Evolutionary conservation across 345 rosid species (phyloP), one percentile per base, ranked within the genome.

Genomic region (Chamaenerion angustifolium): DNA sequence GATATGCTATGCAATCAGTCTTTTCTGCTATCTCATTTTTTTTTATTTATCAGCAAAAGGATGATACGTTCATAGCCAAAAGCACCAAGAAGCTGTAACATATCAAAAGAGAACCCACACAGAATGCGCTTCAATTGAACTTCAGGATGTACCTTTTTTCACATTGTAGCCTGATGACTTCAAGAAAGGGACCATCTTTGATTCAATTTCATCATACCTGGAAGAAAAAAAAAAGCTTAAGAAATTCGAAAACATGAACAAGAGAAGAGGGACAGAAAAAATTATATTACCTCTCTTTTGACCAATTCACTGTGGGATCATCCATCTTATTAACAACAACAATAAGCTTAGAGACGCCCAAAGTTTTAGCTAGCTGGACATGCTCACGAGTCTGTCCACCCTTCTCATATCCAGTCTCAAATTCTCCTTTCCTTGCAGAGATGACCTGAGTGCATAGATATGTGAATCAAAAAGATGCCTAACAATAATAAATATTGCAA

Each of bases 361-460:
- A 73, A 27, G 99, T 93, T 66, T 93, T 93, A 17, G 99, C 99
- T 47, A 93, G 97, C 71, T 77, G 87, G 56, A 93, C 99, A 64
- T 93, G 99, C 67, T 93, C 99, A 58, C 99, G 96, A 49, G 99
- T 93, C 75, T 93, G 99, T 46, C 99, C 99, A 68, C 99, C 99
- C 72, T 78, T 85, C 71, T 93, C 99, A 64, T 71, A 93, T 42
- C 99, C 99, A 35, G 99, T 93, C 76, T 93, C 99, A 58, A 93
- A 93, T 75, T 93, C 99, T 52, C 99, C 99, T 71, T 81, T 87
- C 8, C 96, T 76, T 56, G 99, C 99, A 53, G 96, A 88, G 60
- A 88, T 88, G 47, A 93, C 96, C 99, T 93, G 43, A 13, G 18
- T 23, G 41, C 9, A 13, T n/a, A 1, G 8, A 49, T 10, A 21